phyloP scores from a whole-genome alignment of 73 alveolate species.

The Paramecium sexaurelia region DNA sequence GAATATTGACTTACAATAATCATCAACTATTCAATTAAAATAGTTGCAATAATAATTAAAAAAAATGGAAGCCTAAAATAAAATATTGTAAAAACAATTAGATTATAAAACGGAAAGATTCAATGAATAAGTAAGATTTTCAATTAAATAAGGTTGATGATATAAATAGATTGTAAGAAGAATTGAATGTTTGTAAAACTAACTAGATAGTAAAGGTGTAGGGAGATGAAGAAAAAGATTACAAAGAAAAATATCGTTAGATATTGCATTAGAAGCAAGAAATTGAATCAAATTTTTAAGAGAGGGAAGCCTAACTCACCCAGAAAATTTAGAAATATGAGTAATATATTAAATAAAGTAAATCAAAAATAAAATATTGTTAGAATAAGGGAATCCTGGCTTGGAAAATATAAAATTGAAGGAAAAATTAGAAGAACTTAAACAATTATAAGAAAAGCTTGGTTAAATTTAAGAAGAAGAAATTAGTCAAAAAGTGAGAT shows the following conservation, averaged over 20 bases:
- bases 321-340: background rate
- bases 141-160: background rate
- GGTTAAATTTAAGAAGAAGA: background rate
- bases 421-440: background rate
- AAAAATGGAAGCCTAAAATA: background rate
- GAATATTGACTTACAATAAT: constrained; percentile 3
- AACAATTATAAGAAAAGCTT: background rate
- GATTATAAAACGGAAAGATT: background rate
- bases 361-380: background rate
- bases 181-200: background rate
- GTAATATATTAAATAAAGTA: background rate
- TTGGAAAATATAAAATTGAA: background rate
- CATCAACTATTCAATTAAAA: background rate
- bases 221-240: background rate
- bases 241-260: background rate
- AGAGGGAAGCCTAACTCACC: background rate
- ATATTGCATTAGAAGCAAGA: background rate
- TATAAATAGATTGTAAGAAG: background rate
- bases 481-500: background rate
- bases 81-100: background rate
- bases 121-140: background rate
- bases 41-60: background rate
- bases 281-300: background rate
- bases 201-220: background rate
- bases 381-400: background rate